Conservation (phyloP, 1,284 basidiomycete genomes). For the Apiotrichum porosum region DNA sequence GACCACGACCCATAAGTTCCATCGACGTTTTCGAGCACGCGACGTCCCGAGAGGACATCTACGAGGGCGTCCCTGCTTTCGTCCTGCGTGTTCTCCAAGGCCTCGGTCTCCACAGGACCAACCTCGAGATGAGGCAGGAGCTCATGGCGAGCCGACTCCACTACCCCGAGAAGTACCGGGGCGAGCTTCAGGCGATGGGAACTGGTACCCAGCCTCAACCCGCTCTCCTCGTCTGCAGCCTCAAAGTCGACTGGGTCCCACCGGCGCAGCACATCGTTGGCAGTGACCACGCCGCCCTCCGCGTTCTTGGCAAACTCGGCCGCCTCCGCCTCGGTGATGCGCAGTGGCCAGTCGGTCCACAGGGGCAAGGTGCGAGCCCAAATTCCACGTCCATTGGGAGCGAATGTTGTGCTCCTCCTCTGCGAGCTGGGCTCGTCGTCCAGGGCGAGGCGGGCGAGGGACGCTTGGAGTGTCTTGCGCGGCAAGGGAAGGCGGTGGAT, state of each 20-base stretch:
- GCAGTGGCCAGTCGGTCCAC: conserved; percentile 78
- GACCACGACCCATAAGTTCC: conserved; percentile 77
- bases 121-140: conserved; percentile 81
- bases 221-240: conserved; percentile 16
- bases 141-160: conserved; percentile 63
- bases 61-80: conserved; percentile 62
- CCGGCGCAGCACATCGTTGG: conserved; percentile 57
- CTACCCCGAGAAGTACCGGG: conserved; percentile 61
- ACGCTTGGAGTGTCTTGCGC: conserved; percentile 26
- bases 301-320: conserved; percentile 60
- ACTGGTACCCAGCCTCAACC: conserved; percentile 29
- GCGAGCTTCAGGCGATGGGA: conserved; percentile 56
- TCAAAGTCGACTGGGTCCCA: conserved; percentile 37
- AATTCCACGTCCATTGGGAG: conserved; percentile 44
- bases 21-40: conserved; percentile 56
- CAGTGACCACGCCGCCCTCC: conserved; percentile 42
- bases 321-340: conserved; percentile 61
- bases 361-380: conserved; percentile 80
- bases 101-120: conserved; percentile 48
- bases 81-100: conserved; percentile 58
- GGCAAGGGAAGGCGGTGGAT: conserved; percentile 36
- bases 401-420: conserved; percentile 59
- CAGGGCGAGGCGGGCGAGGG: conserved; percentile 30
- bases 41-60: conserved; percentile 73
- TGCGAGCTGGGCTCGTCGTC: conserved; percentile 61